Evolutionary conservation across 2,329 filamentous ascomycete genomes (phyloP).

Genomic region (Alternaria angustiovoidea): DNA sequence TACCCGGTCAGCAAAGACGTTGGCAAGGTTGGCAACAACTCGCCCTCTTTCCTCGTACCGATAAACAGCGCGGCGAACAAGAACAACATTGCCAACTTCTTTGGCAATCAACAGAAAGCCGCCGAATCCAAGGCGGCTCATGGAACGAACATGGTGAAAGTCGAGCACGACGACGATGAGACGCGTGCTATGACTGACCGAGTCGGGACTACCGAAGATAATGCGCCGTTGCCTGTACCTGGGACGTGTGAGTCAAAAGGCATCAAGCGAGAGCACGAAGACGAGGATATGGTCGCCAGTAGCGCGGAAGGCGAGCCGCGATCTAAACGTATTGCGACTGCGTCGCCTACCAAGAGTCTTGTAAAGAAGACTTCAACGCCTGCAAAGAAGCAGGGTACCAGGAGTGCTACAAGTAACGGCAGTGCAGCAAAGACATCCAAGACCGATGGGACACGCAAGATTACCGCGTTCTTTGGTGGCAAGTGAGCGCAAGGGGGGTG

Average conservation of each 20-base stretch:
- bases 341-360: conserved; percentile 34
- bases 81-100: conserved; percentile 93
- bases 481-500: conserved; percentile 45
- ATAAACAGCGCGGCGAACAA: conserved; percentile 88
- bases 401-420: conserved; percentile 66
- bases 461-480: conserved; percentile 65
- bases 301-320: conserved; percentile 46
- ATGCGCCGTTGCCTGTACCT: conserved; percentile 59
- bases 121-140: conserved; percentile 31
- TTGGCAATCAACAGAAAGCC: conserved; percentile 65
- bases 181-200: conserved; percentile 54
- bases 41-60: conserved; percentile 81
- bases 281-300: conserved; percentile 42
- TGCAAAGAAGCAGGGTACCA: conserved; percentile 54
- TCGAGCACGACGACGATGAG: conserved; percentile 53
- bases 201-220: conserved; percentile 58
- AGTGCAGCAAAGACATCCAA: conserved; percentile 57
- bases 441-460: conserved; percentile 62
- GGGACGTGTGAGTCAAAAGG: conserved; percentile 31
- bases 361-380: conserved; percentile 32
- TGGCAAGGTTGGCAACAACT: conserved; percentile 93
- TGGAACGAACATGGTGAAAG: conserved; percentile 37
- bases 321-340: conserved; percentile 46
- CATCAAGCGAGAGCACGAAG: conserved; percentile 60
- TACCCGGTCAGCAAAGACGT: conserved; percentile 90